Conservation (phyloP, 2,329 filamentous ascomycete species). For the Fusarium vanettenii region DNA sequence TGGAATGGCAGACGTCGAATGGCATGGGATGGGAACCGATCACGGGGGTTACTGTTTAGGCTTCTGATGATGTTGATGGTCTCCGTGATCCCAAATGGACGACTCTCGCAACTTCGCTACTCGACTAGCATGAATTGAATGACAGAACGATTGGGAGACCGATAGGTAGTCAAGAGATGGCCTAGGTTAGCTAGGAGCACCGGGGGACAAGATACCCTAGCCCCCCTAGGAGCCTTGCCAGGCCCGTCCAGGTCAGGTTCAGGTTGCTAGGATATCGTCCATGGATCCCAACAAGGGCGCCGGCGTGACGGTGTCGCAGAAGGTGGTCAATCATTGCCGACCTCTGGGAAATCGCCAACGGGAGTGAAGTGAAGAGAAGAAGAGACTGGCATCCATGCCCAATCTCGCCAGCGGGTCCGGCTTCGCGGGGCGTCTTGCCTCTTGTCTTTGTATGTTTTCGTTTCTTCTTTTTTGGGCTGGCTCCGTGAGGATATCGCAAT, state of each 20-base stretch:
- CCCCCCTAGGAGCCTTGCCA: slow-evolving; percentile 30
- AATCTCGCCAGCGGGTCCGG: slow-evolving; percentile 30
- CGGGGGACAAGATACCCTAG: slow-evolving; percentile 33
- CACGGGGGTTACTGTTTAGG: slow-evolving; percentile 27
- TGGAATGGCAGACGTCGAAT: slow-evolving; percentile 32
- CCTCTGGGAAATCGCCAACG: slow-evolving; percentile 10
- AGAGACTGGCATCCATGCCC: slow-evolving; percentile 30
- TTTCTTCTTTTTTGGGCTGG: slow-evolving; percentile 27
- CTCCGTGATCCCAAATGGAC: slow-evolving; percentile 28
- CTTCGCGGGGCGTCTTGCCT: not conserved
- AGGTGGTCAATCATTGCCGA: slow-evolving; percentile 22
- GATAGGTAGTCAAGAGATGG: slow-evolving; percentile 24
- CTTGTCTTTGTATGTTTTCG: slow-evolving; percentile 15
- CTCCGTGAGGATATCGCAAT: slow-evolving; percentile 22
- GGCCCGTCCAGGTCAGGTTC: not conserved
- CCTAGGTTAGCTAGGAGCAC: slow-evolving; percentile 14
- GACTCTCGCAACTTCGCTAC: slow-evolving; percentile 23
- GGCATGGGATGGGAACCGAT: slow-evolving; percentile 34
- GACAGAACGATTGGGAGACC: slow-evolving; percentile 35
- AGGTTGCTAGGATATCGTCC: slow-evolving; percentile 12
- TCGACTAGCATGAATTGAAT: slow-evolving; percentile 22
- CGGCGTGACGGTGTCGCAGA: slow-evolving; percentile 26
- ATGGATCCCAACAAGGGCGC: slow-evolving; percentile 1
- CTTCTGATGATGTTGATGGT: slow-evolving; percentile 23
- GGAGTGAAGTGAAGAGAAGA: slow-evolving; percentile 1